Base-by-base conservation (phyloP, 257 asterid species). In the Cinchona pubescens region DNA sequence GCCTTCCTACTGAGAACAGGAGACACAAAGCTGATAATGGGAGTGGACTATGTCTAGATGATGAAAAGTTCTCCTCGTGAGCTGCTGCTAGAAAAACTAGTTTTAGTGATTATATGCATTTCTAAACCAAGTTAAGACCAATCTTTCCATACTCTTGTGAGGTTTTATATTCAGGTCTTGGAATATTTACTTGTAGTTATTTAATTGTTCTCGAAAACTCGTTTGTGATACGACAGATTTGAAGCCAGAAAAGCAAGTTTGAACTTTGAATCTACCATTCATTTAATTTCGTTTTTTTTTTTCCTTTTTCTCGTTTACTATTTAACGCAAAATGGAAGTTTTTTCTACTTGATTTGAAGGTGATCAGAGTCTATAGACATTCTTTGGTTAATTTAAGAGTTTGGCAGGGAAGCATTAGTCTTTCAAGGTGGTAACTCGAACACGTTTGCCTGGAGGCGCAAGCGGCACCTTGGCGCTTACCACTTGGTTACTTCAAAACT, bases 11-110 rank as follows among this genome's bases (percentile, higher is more conserved):
- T 29, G 77, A 71, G 37, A 40, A 78, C 25, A 86, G 88, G 86
- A 83, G 73, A 71, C 64, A 25, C 62, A 87, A 80, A 83, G 74
- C 51, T 21, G 84, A 81, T 35, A 75, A 18, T 53, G 77, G n/a
- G 42, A 75, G 43, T 71, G 75, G 63, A 11, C 45, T 60, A 43
- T 10, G 14, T 7, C 63, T 51, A 43, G 71, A 63, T 29, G 46
- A 32, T 12, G 63, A 46, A 37, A 65, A 19, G 9, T 25, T 6
- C 42, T 37, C 19, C 70, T 37, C 21, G 48, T 65, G 51, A 65
- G 23, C 32, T 65, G 70, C 69, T 7, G 23, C n/a, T n/a, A n/a
- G 48, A 35, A 42, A 15, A 16, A 13, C 10, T 38, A 37, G 7
- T 34, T 9, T 34, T 2, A n/a, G 30, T 65, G 38, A 65, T n/a